phyloP scores from a whole-genome alignment of 345 rosid genomes.

The Salix koriyanagi region DNA sequence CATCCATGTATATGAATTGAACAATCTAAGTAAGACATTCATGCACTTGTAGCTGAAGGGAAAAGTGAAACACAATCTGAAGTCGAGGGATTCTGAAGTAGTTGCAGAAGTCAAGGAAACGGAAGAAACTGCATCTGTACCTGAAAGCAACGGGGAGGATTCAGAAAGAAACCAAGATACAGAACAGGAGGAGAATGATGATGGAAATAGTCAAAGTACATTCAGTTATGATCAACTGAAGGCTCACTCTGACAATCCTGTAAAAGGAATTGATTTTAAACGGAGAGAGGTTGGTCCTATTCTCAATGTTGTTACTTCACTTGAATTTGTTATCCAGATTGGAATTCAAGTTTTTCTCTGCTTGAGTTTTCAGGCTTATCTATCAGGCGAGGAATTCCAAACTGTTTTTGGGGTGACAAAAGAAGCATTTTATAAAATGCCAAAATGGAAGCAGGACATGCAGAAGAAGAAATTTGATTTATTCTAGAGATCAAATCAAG shows the following conservation, averaged over 20 bases:
- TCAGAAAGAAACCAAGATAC: conserved; percentile 42
- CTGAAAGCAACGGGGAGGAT: conserved; percentile 46
- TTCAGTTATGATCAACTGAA: conserved; percentile 84
- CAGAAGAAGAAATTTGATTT: conserved; percentile 79
- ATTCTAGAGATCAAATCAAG: conserved; percentile 38
- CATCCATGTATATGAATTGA: neutral
- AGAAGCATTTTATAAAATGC: conserved; percentile 73
- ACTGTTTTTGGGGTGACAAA: conserved; percentile 63
- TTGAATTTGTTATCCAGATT: neutral
- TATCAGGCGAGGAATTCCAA: conserved; percentile 78
- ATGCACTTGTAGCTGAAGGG: conserved; percentile 36
- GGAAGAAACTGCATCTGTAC: conserved; percentile 37
- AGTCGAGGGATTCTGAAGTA: conserved; percentile 47
- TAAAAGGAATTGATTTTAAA: conserved; percentile 82
- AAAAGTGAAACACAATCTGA: conserved; percentile 46
- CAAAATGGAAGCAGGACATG: conserved; percentile 97
- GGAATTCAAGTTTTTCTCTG: neutral
- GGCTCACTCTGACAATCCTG: conserved; percentile 83
- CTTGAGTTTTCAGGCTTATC: conserved; percentile 58
- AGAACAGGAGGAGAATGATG: conserved; percentile 40
- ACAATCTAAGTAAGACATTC: conserved; percentile 10
- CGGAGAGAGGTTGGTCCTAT: conserved; percentile 74
- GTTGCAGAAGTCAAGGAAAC: conserved; percentile 48
- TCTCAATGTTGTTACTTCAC: neutral
- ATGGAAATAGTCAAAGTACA: conserved; percentile 31